Base-by-base conservation (phyloP, 2,329 filamentous ascomycete genomes). In the Hysterium pulicare region DNA sequence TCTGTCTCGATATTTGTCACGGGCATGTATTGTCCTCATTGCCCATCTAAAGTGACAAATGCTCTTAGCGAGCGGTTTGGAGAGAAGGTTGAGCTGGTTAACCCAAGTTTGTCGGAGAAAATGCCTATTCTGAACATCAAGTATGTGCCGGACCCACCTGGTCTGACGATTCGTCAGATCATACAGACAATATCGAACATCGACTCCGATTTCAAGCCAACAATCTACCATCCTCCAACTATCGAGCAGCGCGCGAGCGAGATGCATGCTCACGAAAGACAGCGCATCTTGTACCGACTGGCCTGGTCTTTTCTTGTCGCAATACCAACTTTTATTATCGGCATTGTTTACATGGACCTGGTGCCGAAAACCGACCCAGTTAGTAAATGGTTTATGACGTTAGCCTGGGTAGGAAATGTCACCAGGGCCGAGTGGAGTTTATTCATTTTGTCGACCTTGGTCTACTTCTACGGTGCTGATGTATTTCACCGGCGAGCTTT, bases 301-400 rank as follows among this genome's bases (percentile, higher is more conserved):
- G 59, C 86, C 1, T 73, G 94, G 42, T 84, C 87, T 1, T 65
- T 85, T 21, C 55, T 84, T 20, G 71, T 86, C 5, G 83, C 86
- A 16, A 83, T 96, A 33, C 90, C 91, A 2, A 88, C 87, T 0
- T 90, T 96, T 54, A 63, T 95, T 38, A 82, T 96, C 30, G 90
- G 91, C 3, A 87, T 96, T 40, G 82, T 95, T 1, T 95, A 88
- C 69, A 96, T 95, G 90, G 88, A 79, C 47, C 74, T 96, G 1
- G 76, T 95, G 0, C 72, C 83, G 0, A 64, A 74, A 3, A 66
- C 73, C 2, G 77, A 90, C 51, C 51, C 66, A 0, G 74, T 75
- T 10, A 81, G 82, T 43, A 71, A 73, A 48, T 88, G 80, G 53
- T 69, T 94, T 33, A 90, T 89, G 78, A 62, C 76, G 48, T 80